Conservation (phyloP, 306 rosid species). For the Dalbergia oliveri region DNA sequence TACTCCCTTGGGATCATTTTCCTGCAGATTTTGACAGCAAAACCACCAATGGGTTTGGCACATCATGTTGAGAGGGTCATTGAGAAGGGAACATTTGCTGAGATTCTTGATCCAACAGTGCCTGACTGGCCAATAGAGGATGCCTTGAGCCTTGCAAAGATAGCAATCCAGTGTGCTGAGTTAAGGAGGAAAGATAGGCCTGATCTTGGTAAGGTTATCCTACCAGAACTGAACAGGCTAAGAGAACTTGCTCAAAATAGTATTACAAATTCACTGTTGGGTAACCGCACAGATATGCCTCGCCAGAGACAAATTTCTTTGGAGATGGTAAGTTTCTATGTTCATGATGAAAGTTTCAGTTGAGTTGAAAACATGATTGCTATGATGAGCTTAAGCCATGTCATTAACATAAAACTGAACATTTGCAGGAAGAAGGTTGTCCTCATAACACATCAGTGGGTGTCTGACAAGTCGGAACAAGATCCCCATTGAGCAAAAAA, state of each 20-base stretch:
- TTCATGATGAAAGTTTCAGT: not conserved
- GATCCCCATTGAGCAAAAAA: not conserved
- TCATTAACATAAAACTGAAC: slow-evolving; percentile 14
- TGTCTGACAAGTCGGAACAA: slow-evolving; percentile 34
- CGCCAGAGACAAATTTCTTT: slow-evolving; percentile 63
- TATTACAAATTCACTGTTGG: slow-evolving; percentile 21
- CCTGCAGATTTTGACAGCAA: slow-evolving; percentile 82
- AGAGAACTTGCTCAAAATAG: slow-evolving; percentile 66
- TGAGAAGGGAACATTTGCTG: slow-evolving; percentile 67
- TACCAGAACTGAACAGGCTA: slow-evolving; percentile 78
- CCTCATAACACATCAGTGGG: slow-evolving; percentile 40
- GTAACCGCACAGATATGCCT: slow-evolving; percentile 27
- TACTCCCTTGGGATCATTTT: slow-evolving; percentile 92
- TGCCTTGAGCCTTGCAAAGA: slow-evolving; percentile 64
- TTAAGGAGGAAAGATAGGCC: slow-evolving; percentile 85
- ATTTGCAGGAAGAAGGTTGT: slow-evolving; percentile 51
- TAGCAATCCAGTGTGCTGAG: slow-evolving; percentile 82
- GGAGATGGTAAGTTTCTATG: slow-evolving; percentile 61
- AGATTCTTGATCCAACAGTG: slow-evolving; percentile 75
- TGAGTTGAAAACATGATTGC: not conserved
- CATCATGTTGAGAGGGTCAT: slow-evolving; percentile 73
- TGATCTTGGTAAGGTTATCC: slow-evolving; percentile 71
- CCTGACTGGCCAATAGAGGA: slow-evolving; percentile 85
- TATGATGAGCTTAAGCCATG: not conserved
- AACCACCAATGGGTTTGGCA: slow-evolving; percentile 92